A percentile compares a stretch with the other conserved stretches of the same genome.
Conservation (phyloP, 2,329 filamentous ascomycete species). For the Pezicula radicicola region DNA sequence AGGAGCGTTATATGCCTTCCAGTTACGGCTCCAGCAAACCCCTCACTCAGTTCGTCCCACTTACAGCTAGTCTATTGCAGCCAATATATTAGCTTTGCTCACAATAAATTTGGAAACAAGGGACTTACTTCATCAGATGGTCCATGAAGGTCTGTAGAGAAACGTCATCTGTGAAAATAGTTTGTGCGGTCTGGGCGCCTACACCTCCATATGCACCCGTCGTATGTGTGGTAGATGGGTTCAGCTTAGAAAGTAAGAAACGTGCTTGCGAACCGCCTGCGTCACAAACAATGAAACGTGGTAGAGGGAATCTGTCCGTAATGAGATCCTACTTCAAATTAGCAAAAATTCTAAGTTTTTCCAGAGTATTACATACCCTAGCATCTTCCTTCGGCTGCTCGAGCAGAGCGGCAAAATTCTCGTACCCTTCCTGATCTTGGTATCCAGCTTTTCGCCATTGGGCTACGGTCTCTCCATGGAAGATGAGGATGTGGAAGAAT, state of each 20-base stretch:
- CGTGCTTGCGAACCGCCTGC: conserved; percentile 97
- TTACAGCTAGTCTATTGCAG: conserved; percentile 53
- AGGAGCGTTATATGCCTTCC: too few species aligned
- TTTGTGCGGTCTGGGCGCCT: conserved; percentile 82
- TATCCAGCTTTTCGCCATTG: conserved; percentile 98
- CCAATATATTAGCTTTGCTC: conserved; percentile 8
- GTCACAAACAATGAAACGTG: conserved; percentile 97
- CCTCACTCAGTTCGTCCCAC: conserved; percentile 52
- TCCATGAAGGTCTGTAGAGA: conserved; percentile 99
- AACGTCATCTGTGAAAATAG: conserved; percentile 98
- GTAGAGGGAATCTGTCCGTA: conserved; percentile 94
- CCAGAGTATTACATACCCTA: conserved; percentile 58
- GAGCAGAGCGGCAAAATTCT: conserved; percentile 85
- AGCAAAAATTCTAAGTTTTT: conserved; percentile 9
- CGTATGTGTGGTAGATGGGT: conserved; percentile 95
- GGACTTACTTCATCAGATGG: conserved; percentile 92
- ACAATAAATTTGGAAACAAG: conserved; percentile 8
- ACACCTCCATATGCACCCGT: conserved; percentile 89
- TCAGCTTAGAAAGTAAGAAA: conserved; percentile 95
- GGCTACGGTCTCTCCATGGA: conserved; percentile 96
- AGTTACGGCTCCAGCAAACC: too few species aligned
- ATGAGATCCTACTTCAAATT: conserved; percentile 72
- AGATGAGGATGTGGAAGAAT: conserved; percentile 99
- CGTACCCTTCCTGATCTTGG: conserved; percentile 96
- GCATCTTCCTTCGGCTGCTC: conserved; percentile 97